Percentiles rank a stretch among this genome's conserved stretches.
Conservation (phyloP, 2,329 filamentous ascomycete species). For the Trichoderma sp. region DNA sequence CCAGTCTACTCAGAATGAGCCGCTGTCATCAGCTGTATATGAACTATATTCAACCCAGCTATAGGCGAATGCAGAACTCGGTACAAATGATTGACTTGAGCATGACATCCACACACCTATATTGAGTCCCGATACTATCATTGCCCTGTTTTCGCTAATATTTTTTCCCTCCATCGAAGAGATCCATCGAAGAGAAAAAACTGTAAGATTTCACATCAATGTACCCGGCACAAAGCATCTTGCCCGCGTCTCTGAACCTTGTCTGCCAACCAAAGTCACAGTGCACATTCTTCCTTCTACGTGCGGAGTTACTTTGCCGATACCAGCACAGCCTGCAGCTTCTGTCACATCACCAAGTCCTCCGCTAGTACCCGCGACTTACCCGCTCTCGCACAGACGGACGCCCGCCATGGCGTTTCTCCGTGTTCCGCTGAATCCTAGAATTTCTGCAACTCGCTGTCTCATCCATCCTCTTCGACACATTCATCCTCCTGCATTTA, state of each 20-base stretch:
- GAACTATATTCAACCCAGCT: neutral
- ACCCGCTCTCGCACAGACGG: slow-evolving; percentile 5
- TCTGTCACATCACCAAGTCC: neutral
- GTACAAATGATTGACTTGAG: neutral
- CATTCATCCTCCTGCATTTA: slow-evolving; percentile 1
- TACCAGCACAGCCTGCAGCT: neutral
- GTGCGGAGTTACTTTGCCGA: neutral
- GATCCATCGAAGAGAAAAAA: neutral
- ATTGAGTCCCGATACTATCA: neutral
- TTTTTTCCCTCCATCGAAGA: neutral
- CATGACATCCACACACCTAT: neutral
- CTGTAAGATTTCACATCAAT: neutral
- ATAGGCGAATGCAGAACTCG: neutral
- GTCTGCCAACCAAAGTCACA: neutral
- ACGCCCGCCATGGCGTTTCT: slow-evolving; percentile 9
- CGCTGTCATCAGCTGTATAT: neutral
- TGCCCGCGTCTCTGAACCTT: neutral
- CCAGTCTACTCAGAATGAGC: neutral
- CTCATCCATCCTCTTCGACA: slow-evolving; percentile 5
- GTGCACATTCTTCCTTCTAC: neutral
- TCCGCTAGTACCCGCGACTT: neutral
- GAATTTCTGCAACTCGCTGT: neutral
- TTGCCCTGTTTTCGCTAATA: neutral
- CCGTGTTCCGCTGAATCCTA: slow-evolving; percentile 10
- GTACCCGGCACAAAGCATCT: neutral